phyloP scores from a whole-genome alignment of 2,329 filamentous ascomycete species.

The Colletotrichum echinochloae region DNA sequence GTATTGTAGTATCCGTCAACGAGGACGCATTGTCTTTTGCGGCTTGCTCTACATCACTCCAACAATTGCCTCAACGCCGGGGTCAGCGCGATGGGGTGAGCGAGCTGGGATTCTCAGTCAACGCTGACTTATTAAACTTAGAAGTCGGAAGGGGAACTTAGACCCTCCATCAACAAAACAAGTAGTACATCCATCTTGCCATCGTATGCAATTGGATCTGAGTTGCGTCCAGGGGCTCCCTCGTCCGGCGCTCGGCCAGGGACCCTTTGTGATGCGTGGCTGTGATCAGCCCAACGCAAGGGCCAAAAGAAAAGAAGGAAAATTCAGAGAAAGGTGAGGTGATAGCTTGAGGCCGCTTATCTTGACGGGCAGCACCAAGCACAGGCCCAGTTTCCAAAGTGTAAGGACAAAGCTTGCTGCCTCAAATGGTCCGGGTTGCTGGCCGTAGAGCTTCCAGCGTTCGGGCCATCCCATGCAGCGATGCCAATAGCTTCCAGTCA shows the following conservation, averaged over 20 bases:
- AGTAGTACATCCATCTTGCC: no score
- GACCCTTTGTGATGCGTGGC: conserved; percentile 12
- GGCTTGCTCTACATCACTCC: not conserved
- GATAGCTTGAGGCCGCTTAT: conserved; percentile 10
- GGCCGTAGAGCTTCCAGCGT: not conserved
- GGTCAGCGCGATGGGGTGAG: not conserved
- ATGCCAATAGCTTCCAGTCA: conserved; percentile 18
- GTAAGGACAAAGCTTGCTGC: conserved; percentile 34
- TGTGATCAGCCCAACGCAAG: conserved; percentile 22
- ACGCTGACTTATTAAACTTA: conserved; percentile 32
- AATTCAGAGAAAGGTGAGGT: not conserved
- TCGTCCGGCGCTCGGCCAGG: conserved; percentile 10
- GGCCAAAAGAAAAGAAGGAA: conserved; percentile 4
- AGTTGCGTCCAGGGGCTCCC: conserved; percentile 12
- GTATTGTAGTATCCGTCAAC: no score
- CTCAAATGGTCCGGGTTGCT: conserved; percentile 31
- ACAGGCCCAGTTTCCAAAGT: conserved; percentile 27
- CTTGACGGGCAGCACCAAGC: conserved; percentile 3
- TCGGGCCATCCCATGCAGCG: conserved; percentile 16
- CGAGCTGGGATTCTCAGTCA: conserved; percentile 21
- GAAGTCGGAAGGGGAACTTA: not conserved
- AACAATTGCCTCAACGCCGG: conserved; percentile 3
- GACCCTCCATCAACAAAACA: conserved; percentile 13
- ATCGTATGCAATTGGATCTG: conserved; percentile 31
- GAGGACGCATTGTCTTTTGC: conserved; percentile 21